These are phyloP conservation scores for Pleurotus tuber-regium DNA, from an alignment of 768 basidiomycete species.

Conservation along the genomic window DNA sequence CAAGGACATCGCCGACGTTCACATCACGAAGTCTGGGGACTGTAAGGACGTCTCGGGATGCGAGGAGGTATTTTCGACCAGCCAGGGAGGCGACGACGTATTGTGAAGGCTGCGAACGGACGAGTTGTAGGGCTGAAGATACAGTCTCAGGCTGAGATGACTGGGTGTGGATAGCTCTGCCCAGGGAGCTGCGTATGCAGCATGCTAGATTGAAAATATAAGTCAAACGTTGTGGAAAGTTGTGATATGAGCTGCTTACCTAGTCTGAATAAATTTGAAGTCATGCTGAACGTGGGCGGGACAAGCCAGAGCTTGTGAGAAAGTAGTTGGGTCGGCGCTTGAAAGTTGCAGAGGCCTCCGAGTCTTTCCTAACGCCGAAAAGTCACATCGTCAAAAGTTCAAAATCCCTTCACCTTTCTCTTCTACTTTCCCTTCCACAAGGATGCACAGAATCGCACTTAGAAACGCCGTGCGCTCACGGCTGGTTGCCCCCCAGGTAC, in stretches of 20 bases:
- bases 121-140: constrained; percentile 69
- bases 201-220: neutral
- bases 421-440: constrained; percentile 46
- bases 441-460: constrained; percentile 85
- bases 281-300: neutral
- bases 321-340: constrained; percentile 3
- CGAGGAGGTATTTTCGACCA: constrained; percentile 84
- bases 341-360: constrained; percentile 3
- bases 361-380: constrained; percentile 12
- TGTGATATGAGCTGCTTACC: neutral
- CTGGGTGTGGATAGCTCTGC: constrained; percentile 1
- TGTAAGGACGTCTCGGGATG: constrained; percentile 90
- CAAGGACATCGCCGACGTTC: constrained; percentile 80
- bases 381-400: constrained; percentile 10
- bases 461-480: constrained; percentile 80
- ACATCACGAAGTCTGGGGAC: constrained; percentile 87
- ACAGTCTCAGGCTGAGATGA: constrained; percentile 32
- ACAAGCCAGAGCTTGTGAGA: neutral
- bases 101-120: constrained; percentile 88
- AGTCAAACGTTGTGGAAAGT: neutral
- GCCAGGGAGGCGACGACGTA: constrained; percentile 90
- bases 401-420: constrained; percentile 12
- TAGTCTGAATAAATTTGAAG: constrained; percentile 5
- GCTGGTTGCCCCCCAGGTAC: constrained; percentile 70
- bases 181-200: neutral